phyloP scores from a whole-genome alignment of 805 yeast species.

The Torulaspora delbrueckii region DNA sequence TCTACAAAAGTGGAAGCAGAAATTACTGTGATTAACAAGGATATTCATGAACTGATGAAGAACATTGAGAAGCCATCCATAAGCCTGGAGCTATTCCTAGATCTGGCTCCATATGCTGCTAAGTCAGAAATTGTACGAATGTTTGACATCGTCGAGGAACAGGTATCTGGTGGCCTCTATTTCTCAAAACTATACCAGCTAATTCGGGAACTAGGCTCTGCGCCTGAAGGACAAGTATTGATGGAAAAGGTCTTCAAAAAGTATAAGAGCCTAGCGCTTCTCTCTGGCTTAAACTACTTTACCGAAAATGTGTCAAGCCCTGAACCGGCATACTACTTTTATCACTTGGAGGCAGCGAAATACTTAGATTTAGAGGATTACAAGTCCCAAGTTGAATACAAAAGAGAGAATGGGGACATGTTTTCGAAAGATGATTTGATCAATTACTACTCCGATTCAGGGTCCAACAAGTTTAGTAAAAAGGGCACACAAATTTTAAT shows the following conservation, averaged over 20 bases:
- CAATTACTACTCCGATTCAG: constrained; percentile 32
- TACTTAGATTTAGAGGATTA: constrained; percentile 29
- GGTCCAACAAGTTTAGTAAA: constrained; percentile 28
- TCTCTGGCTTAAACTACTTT: constrained; percentile 32
- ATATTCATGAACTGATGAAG: constrained; percentile 21
- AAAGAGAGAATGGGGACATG: constrained; percentile 12
- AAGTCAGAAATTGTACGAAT: constrained; percentile 10
- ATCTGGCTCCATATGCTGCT: constrained; percentile 21
- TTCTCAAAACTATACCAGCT: constrained; percentile 22
- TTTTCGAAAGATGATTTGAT: constrained; percentile 31
- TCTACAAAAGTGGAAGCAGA: constrained; percentile 28
- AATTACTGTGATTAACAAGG: constrained; percentile 16
- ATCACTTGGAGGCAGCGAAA: constrained; percentile 31
- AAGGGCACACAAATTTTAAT: constrained; percentile 30
- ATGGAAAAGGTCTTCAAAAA: constrained; percentile 25
- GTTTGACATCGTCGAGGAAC: constrained; percentile 22
- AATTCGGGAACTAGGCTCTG: constrained; percentile 12
- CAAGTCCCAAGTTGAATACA: constrained; percentile 22
- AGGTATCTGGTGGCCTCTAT: constrained; percentile 19
- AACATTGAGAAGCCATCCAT: constrained; percentile 23
- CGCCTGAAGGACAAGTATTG: constrained; percentile 15
- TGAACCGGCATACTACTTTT: constrained; percentile 24
- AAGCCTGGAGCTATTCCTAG: constrained; percentile 26
- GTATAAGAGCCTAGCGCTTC: constrained; percentile 29
- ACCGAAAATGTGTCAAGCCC: constrained; percentile 20